Evolutionary conservation across 2,329 filamentous ascomycete genomes (phyloP), one percentile per base, ranked within the genome.

Genomic region (Immersiporthe knoxdaviesiana): DNA sequence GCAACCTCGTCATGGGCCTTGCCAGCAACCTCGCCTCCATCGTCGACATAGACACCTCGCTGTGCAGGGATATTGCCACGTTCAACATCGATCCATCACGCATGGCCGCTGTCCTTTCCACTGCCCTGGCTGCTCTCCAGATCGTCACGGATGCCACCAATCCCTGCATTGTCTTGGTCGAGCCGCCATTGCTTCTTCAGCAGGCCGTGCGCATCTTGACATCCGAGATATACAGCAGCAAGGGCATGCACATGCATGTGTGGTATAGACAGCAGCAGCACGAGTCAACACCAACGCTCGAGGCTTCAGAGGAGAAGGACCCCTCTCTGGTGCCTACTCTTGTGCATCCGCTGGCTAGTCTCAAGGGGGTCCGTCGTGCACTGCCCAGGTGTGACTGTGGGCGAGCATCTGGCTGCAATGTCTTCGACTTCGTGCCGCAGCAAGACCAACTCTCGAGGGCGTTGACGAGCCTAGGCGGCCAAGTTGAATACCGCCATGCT

Each of bases 341-440:
- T 35, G 10, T 71, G 2, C 70, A 71, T 18, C 67, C 70, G 16
- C 30, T 41, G 16, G 60, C 16, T 47, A 64, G 50, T 32, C 10
- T 21, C 18, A 72, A 75, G 37, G 74, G 78, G 7, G 67, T 81
- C 21, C 77, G 75, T 69, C 68, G 68, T 0, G 62, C 78, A 0
- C 77, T 77, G 63, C 76, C 74, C 0, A 50, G 69, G 0, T 41
- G 59, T 0, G 74, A 72, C 1, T 72, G 73, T 0, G 72, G 2
- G 3, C 30, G 11, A n/a, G 7, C 56, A 18, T 3, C 30, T n/a
- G 32, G 32, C 1, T 37, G 30, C 32, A 18, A 68, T 5, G 66
- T 83, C 7, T 74, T 81, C 66, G 75, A 81, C 68, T 78, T 82
- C 56, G 71, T 79, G 1, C 74, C 77, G 0, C 68, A 75, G 3